Base-by-base conservation (phyloP, 139 green algal species). In the Chlamydomonas schloesseri region DNA sequence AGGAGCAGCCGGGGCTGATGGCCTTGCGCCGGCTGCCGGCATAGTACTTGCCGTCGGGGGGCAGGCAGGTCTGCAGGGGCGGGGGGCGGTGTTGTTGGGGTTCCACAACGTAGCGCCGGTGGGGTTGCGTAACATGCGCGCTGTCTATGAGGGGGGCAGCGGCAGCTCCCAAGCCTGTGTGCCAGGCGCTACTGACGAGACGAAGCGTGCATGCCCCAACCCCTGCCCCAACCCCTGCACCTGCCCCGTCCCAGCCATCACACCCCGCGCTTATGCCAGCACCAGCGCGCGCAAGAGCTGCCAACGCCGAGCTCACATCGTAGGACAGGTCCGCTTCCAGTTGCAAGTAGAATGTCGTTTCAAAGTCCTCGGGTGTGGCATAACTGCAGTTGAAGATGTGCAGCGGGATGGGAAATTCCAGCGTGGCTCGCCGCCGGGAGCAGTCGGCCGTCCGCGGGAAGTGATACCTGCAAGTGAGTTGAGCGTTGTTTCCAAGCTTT, bases 381-480 rank as follows among this genome's bases (percentile, higher is more conserved):
- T 71, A 71, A 24, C 11, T 71, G 74, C 74, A 82, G 57, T 36
- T 71, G 34, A 82, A 82, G 1, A 82, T 28, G 23, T 55, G 13
- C 23, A 34, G 23, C 0, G 74, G 74, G 3, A 82, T 57, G 15
- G 14, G 1, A 0, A 82, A 2, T 10, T 36, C 26, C 9, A 82
- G 9, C 3, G 74, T 71, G 2, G 74, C 74, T 8, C 74, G 55
- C 1, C 24, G 33, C 74, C 57, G 55, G 29, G 6, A 37, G 34
- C 74, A 82, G 26, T 82, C 57, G 1, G 0, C 50, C 5, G 31
- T 18, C 3, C 21, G 10, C 5, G 28, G 10, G 3, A 53, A 69
- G 18, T 47, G 50, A 53, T 34, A 50, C 73, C 50, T 69, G 53
- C 31, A 1, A 17, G 33, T 33, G 9, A 11, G 4, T 14, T 1